Base-by-base conservation (phyloP, 805 yeast species). In the Ogataea paradorogensis region DNA sequence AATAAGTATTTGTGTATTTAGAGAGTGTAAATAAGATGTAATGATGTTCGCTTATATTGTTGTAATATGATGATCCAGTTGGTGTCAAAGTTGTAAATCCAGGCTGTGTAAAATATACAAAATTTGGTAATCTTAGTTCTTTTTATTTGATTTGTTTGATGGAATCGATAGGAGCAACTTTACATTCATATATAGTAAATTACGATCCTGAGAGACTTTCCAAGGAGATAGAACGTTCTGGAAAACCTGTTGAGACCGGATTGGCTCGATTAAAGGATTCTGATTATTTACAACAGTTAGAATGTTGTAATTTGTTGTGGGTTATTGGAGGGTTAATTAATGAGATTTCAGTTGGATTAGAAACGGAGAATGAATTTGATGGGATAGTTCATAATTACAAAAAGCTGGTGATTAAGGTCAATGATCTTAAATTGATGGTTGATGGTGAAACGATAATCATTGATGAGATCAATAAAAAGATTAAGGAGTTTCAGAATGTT, bases 1-100 rank as follows among this genome's bases (percentile, higher is more conserved):
- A 83, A 82, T 37, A 64, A 71, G 55, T 82, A 84, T 59, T 66
- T 91, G 33, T 56, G 47, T 27, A 45, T 61, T 13, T 22, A 20
- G 15, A 9, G 3, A 18, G n/a, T 31, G 16, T 33, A 30, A 18
- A 38, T 11, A 27, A 38, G 26, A 18, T 18, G 6, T 18, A 18
- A 18, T 18, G 4, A 6, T n/a, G 20, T 18, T 18, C 20, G 20
- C 20, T 18, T 18, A 18, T 18, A 6, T n/a, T n/a, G n/a, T n/a
- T n/a, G n/a, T n/a, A n/a, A n/a, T n/a, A n/a, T n/a, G n/a, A n/a
- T n/a, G n/a, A n/a, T n/a, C n/a, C n/a, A n/a, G n/a, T n/a, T n/a
- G n/a, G n/a, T n/a, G n/a, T n/a, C n/a, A n/a, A n/a, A n/a, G n/a
- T n/a, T 18, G 6, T 18, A 18, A 18, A 18, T 18, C 6, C 20